These are phyloP conservation scores for Claviceps digitariae DNA, from an alignment of 2,329 filamentous ascomycete genomes.

Conservation along the genomic window DNA sequence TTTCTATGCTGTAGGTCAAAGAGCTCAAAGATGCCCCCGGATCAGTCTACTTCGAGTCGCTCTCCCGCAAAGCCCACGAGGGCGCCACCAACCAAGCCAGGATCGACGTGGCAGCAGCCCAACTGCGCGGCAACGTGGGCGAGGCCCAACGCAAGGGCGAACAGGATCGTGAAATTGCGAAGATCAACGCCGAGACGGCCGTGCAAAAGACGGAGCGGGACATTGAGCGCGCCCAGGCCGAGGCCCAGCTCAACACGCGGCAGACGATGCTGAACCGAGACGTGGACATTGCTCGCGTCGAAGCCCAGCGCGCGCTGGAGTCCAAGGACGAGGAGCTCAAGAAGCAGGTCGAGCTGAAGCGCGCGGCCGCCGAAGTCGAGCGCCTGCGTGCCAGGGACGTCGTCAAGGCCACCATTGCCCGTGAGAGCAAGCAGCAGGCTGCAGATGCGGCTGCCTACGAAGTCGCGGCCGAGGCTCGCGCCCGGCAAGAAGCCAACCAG, in stretches of 20 bases:
- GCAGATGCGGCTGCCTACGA: conserved; percentile 54
- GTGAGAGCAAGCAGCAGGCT: conserved; percentile 55
- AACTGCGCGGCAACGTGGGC: conserved; percentile 55
- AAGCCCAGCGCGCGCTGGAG: conserved; percentile 60
- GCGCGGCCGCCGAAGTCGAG: conserved; percentile 68
- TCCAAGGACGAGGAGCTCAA: conserved; percentile 68
- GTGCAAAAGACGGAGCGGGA: conserved; percentile 76
- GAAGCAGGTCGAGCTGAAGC: conserved; percentile 62
- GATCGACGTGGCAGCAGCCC: conserved; percentile 52
- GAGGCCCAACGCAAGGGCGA: conserved; percentile 67
- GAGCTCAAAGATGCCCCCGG: conserved; percentile 73
- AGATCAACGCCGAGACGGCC: conserved; percentile 75
- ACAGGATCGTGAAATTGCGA: conserved; percentile 75
- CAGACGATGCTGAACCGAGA: conserved; percentile 61
- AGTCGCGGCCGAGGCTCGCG: conserved; percentile 45
- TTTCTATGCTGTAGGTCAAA: conserved; percentile 35
- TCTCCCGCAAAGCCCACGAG: conserved; percentile 73
- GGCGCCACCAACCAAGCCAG: conserved; percentile 69
- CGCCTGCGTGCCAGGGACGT: conserved; percentile 65
- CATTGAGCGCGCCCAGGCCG: conserved; percentile 65
- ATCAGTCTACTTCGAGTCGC: conserved; percentile 71
- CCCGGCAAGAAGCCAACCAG: conserved; percentile 39
- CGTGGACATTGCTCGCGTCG: conserved; percentile 62
- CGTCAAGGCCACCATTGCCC: conserved; percentile 58
- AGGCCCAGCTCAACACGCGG: conserved; percentile 59